Evolutionary conservation across 179 eudicot genomes (phyloP), one percentile per base, ranked within the genome.

Genomic region (Silene coronaria): DNA sequence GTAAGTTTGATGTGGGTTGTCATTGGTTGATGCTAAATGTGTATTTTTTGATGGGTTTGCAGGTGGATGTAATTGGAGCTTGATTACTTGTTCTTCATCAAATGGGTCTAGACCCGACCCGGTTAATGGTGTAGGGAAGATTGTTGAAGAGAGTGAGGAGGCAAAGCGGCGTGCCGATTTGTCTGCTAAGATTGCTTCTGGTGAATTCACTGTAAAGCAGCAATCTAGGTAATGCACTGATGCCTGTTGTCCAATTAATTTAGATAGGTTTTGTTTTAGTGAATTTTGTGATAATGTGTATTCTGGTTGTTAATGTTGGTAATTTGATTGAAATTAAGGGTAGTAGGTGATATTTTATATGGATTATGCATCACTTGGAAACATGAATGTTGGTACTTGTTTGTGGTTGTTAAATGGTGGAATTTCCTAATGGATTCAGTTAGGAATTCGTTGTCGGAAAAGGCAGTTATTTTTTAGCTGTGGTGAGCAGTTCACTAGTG

Each of bases 141-240:
- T 76, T 1, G 84, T 74, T 21, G 89, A 88, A 76, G 75, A 80
- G 83, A 74, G 59, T 17, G 77, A 79, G 1, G 97, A 90, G 78
- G 87, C 88, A 84, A 86, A 87, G 79, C 84, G 85, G 30, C 82
- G 97, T 1, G 93, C 91, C 1, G 88, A 93, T 68, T 85, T 95
- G 80, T 87, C 97, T 24, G 87, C 91, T 71, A 86, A 89, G 67
- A 95, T 95, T 81, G 92, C 97, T 81, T 92, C 99, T 34, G 99
- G 99, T 1, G 92, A 85, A 71, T 95, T 93, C 79, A 95, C 99
- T 6, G 93, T 87, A 19, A 80, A 85, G 68, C 86, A 85, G 68
- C 86, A 84, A 68, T 79, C 96, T 72, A 85, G 99, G 99, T 95
- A 82, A 57, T 69, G 21, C 21, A n/a, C 22, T 55, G 17, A 4